Base-by-base conservation (phyloP, 441 rosid genomes). In the Bruguiera hainesii region DNA sequence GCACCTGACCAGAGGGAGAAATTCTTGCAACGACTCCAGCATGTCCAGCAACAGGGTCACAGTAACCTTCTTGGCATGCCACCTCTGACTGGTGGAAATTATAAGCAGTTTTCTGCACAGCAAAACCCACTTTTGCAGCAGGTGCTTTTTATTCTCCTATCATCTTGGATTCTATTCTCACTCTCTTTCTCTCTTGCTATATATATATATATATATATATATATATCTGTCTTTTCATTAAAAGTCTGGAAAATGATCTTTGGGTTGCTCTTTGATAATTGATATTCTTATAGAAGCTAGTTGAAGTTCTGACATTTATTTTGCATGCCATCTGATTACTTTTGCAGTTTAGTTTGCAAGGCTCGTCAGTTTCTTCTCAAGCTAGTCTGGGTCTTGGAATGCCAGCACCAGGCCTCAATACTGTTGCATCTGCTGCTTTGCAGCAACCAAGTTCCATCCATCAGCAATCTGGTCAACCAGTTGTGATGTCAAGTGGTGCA, bases 1-100 rank as follows among this genome's bases (percentile, higher is more conserved):
- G 83, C 95, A 30, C 97, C 98, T 63, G 99, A 96, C 79, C 90
- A 86, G 68, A 86, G 98, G 80, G 99, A 96, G 82, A 84, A 93
- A 68, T 93, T 73, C 69, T 75, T 93, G 81, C 96, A 93, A 78
- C 86, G 93, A 42, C 77, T 82, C 21, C 98, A 91, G 78, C 96
- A 87, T 80, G 96, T 91, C 70, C 93, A 96, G 75, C 96, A 85
- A 68, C 96, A 88, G 75, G 88, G 93, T 77, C 95, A 85, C 29
- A 78, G 87, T 72, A 89, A 73, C 72, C 85, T 86, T 80, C 84
- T 93, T 72, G 87, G 91, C 70, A 88, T 96, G 78, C 91, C 96
- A 60, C 67, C 96, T 64, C 84, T 86, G 67, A 63, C 82, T 65
- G 93, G 87, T 73, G 97, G 95, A 78, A 91, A 76, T 69, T 93